Percentiles rank a stretch among this genome's conserved stretches.
These are phyloP conservation scores for Botrytis medusae DNA, from an alignment of 2,329 filamentous ascomycete genomes.

Conservation along the genomic window DNA sequence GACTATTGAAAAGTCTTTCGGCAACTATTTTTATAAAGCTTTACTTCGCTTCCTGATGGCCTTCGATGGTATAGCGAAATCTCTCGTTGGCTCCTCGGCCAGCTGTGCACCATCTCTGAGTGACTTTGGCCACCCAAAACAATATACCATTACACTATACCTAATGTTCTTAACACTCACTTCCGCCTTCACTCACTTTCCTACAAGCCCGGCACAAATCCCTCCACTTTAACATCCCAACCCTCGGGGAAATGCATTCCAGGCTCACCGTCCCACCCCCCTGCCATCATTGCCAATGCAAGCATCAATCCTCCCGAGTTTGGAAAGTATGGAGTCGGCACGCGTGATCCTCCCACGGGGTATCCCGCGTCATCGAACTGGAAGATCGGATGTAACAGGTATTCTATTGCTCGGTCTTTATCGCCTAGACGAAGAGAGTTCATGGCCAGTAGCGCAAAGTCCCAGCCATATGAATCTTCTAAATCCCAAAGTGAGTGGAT, in stretches of 20 bases:
- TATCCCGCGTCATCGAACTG: slow-evolving; percentile 58
- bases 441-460: slow-evolving; percentile 49
- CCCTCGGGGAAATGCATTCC: slow-evolving; percentile 49
- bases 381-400: slow-evolving; percentile 50
- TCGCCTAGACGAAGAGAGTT: slow-evolving; percentile 46
- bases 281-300: slow-evolving; percentile 57
- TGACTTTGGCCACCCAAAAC: no score
- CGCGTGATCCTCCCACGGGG: slow-evolving; percentile 51
- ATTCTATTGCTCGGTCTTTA: slow-evolving; percentile 44
- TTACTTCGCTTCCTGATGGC: neutral
- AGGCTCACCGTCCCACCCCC: slow-evolving; percentile 53
- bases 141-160: no score
- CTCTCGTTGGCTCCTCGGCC: no score
- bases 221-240: slow-evolving; percentile 51
- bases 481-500: slow-evolving; percentile 46
- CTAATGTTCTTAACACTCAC: neutral
- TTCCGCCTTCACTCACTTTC: slow-evolving; percentile 52
- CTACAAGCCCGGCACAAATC: slow-evolving; percentile 53
- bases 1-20: no score
- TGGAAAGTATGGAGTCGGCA: slow-evolving; percentile 59
- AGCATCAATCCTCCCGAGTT: slow-evolving; percentile 50
- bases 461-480: slow-evolving; percentile 48
- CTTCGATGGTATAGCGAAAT: no score
- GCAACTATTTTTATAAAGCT: neutral
- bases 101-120: no score